These are phyloP conservation scores for Porodaedalea pini DNA, from an alignment of 1,284 basidiomycete genomes.

Conservation along the genomic window DNA sequence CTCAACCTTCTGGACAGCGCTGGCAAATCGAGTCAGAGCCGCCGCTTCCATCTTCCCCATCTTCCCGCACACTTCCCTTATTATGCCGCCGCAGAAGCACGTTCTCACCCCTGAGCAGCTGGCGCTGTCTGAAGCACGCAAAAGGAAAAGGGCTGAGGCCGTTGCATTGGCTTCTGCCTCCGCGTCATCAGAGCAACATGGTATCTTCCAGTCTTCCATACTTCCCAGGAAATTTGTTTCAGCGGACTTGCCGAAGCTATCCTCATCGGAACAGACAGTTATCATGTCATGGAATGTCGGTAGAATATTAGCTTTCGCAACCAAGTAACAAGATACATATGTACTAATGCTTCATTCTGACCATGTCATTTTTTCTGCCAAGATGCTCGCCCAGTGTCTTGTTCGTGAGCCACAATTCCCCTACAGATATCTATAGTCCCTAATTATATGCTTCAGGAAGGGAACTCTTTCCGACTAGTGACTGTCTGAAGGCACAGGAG, in stretches of 20 bases:
- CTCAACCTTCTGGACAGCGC: not conserved
- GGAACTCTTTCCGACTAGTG: conserved; percentile 79
- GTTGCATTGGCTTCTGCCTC: conserved; percentile 14
- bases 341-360: conserved; percentile 9
- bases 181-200: conserved; percentile 13
- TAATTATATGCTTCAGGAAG: conserved; percentile 49
- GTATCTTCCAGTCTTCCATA: conserved; percentile 31
- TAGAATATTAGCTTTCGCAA: not conserved
- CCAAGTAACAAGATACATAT: conserved; percentile 17
- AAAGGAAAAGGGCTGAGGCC: conserved; percentile 42
- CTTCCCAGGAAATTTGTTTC: conserved; percentile 52
- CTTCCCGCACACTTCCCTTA: not conserved
- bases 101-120: conserved; percentile 49
- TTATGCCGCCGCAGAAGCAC: conserved; percentile 10
- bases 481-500: conserved; percentile 72
- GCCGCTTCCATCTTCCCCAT: not conserved
- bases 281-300: conserved; percentile 76
- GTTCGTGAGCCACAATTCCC: conserved; percentile 55
- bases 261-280: conserved; percentile 35
- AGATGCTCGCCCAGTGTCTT: conserved; percentile 75
- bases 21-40: no score
- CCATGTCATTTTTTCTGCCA: conserved; percentile 12
- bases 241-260: not conserved
- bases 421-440: not conserved
- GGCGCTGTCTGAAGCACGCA: conserved; percentile 51